Conservation (phyloP, 2,329 filamentous ascomycete genomes). For the Stachybotrys echinatus region DNA sequence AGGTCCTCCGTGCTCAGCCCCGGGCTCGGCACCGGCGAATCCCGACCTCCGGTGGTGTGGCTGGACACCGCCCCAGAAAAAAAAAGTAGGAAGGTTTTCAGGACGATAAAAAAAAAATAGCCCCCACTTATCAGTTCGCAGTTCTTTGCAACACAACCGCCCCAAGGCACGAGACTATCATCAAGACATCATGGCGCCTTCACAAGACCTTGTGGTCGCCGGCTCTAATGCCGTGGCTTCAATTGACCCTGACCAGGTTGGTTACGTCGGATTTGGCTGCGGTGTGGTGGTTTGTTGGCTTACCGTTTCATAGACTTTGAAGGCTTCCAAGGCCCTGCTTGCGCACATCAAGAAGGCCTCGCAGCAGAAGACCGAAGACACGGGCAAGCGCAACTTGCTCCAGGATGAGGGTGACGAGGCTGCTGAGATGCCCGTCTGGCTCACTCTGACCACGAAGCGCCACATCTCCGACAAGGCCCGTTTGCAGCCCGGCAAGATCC, state of each 20-base stretch:
- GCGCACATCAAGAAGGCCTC: slow-evolving; percentile 55
- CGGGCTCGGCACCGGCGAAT: neutral
- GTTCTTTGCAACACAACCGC: neutral
- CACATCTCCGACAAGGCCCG: slow-evolving; percentile 67
- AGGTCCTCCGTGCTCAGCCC: neutral
- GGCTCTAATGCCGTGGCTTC: slow-evolving; percentile 23
- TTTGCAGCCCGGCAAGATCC: slow-evolving; percentile 79
- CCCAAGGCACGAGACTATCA: neutral
- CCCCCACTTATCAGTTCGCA: neutral
- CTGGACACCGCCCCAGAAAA: neutral
- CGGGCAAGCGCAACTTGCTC: slow-evolving; percentile 53
- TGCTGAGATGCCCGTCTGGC: slow-evolving; percentile 52
- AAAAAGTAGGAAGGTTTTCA: neutral
- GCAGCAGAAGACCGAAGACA: slow-evolving; percentile 37
- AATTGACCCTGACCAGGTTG: slow-evolving; percentile 37
- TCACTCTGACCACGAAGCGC: slow-evolving; percentile 60
- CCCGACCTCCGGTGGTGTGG: neutral
- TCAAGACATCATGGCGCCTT: slow-evolving; percentile 31
- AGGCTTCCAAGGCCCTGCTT: slow-evolving; percentile 58
- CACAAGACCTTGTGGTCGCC: slow-evolving; percentile 30
- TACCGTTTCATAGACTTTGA: slow-evolving; percentile 41
- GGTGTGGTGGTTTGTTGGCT: slow-evolving; percentile 2
- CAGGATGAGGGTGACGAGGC: slow-evolving; percentile 33
- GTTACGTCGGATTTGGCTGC: slow-evolving; percentile 3
- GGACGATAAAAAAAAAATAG: neutral